Percentiles rank a stretch among this genome's conserved stretches.
phyloP scores from a whole-genome alignment of 2,329 filamentous ascomycete genomes.

The Diaporthe amygdali region DNA sequence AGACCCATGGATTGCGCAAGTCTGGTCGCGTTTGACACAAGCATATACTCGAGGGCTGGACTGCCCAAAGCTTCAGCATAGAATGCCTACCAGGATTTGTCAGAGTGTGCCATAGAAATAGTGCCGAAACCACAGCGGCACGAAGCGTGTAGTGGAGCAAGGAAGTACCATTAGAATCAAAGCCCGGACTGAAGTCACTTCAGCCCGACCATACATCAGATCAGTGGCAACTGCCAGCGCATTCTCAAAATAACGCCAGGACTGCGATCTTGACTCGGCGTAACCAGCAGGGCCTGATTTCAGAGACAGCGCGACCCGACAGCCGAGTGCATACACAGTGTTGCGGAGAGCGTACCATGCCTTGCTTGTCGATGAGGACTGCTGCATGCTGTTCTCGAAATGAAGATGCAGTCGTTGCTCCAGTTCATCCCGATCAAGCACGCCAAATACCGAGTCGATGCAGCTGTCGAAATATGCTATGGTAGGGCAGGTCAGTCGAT shows the following conservation, averaged over 20 bases:
- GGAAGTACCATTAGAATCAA: conserved; percentile 17
- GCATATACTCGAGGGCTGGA: conserved; percentile 15
- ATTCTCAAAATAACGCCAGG: conserved; percentile 14
- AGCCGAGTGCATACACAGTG: conserved; percentile 3
- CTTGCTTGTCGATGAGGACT: background rate
- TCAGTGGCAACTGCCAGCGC: background rate
- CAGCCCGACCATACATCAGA: background rate
- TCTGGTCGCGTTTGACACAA: conserved; percentile 10
- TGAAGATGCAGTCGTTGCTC: background rate
- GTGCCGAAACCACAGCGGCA: too few species aligned
- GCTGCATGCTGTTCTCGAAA: background rate
- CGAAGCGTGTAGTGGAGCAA: too few species aligned
- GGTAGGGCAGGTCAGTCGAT: background rate
- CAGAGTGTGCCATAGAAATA: too few species aligned
- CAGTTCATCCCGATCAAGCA: background rate
- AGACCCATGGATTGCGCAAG: conserved; percentile 4
- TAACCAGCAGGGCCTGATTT: conserved; percentile 1
- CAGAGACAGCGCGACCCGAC: background rate
- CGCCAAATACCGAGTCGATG: background rate
- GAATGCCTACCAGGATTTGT: background rate
- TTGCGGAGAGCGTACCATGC: conserved; percentile 17
- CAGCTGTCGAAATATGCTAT: background rate
- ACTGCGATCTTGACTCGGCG: conserved; percentile 3
- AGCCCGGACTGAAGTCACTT: background rate
- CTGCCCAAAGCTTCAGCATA: conserved; percentile 11